Evolutionary conservation across 2,329 filamentous ascomycete genomes (phyloP).

Genomic region (Fusarium mangiferae): DNA sequence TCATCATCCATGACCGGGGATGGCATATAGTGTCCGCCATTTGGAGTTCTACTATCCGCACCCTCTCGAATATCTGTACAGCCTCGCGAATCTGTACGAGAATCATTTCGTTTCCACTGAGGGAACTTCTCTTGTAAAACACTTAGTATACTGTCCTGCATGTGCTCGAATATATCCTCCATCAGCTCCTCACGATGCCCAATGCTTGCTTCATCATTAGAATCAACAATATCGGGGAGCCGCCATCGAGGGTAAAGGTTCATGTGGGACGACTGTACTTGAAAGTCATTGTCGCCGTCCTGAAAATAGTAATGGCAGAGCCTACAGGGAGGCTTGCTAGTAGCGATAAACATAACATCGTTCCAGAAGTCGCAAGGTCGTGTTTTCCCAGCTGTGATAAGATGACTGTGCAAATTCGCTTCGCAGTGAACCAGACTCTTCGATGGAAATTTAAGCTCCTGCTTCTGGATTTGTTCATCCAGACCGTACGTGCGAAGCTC

Average conservation of each 20-base stretch:
- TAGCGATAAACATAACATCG: background rate
- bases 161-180: conserved; percentile 1
- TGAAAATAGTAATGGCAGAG: conserved; percentile 9
- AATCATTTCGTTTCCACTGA: conserved; percentile 2
- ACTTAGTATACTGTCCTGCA: background rate
- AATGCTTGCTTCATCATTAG: background rate
- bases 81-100: background rate
- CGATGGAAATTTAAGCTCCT: background rate
- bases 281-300: background rate
- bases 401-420: background rate
- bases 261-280: conserved; percentile 1
- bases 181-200: background rate
- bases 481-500: background rate
- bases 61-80: background rate
- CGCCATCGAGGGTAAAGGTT: conserved; percentile 6
- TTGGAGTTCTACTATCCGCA: background rate
- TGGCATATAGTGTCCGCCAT: background rate
- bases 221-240: background rate
- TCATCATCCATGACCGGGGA: background rate
- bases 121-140: background rate
- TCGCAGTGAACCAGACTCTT: conserved; percentile 4
- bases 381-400: background rate
- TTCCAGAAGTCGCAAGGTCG: conserved; percentile 3
- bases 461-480: background rate
- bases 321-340: conserved; percentile 7